Evolutionary conservation across 768 basidiomycete species (phyloP), one percentile per base, ranked within the genome.

Genomic region (Boletus bicolor): DNA sequence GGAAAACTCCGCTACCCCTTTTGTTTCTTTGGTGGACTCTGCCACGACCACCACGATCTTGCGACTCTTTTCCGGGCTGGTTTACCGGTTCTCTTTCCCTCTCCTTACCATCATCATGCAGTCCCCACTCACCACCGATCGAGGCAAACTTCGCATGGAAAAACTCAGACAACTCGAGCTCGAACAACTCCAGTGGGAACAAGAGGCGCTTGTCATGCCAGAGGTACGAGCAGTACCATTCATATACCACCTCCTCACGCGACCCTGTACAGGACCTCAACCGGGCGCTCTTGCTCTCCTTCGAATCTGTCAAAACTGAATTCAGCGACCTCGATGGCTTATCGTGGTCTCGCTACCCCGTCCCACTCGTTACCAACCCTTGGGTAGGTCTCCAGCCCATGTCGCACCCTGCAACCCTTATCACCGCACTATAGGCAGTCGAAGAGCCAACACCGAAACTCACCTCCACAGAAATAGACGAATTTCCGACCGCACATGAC

Each of bases 301-400:
- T 85, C 60, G 72, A 65, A 21, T 75, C 75, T 5, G 83, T 85
- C 35, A 85, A 85, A 57, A 78, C 79, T 8, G 83, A 85, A 58
- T 85, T 84, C 62, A 74, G 76, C 53, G 84, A 85, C 66, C 75
- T 85, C 15, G 84, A 85, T 52, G 84, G 84, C 0, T 68, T 82
- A 36, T 74, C 77, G 37, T 82, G 82, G 83, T 67, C 76, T 17
- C 72, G 71, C 44, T 68, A 72, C 30, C 71, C 73, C 5, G 71
- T 74, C 8, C 68, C 68, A 5, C 56, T 62, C 45, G 66, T 61
- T 21, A 70, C 57, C 21, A 65, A 63, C 38, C 55, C 66, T 7
- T 64, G 63, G 63, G 70, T 72, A 45, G 5, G 66, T 62, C 21
- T 36, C 21, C n/a, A 15, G 4, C 24, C 26, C 5, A 28, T 37